Conservation (phyloP, 192 early-diverging fungal species). For the Backusella parvicylindrica region DNA sequence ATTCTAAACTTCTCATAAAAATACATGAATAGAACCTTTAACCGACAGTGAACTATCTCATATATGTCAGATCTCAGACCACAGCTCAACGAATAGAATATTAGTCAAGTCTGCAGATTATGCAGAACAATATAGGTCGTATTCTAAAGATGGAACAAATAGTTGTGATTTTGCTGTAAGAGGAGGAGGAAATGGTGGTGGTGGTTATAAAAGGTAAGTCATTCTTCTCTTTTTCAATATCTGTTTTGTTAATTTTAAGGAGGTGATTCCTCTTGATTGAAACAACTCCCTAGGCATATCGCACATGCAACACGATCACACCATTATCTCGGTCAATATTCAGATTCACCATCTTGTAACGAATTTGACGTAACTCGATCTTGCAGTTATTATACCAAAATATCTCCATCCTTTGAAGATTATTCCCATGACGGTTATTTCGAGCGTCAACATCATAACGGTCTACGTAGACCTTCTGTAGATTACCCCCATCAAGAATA, state of each 20-base stretch:
- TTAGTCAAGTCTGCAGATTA: slow-evolving; percentile 10
- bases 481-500: not conserved
- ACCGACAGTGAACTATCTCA: slow-evolving; percentile 13
- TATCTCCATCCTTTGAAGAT: not conserved
- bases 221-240: not conserved
- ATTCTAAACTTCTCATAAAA: slow-evolving; percentile 2
- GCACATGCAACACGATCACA: slow-evolving; percentile 3
- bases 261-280: not conserved
- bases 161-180: slow-evolving; percentile 10
- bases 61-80: slow-evolving; percentile 20
- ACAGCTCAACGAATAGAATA: slow-evolving; percentile 14
- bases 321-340: not conserved
- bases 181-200: not conserved
- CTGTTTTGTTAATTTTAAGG: not conserved
- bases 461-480: not conserved
- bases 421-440: slow-evolving; percentile 1
- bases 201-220: slow-evolving; percentile 3
- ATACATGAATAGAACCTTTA: slow-evolving; percentile 5
- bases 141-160: slow-evolving; percentile 14
- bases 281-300: slow-evolving; percentile 1
- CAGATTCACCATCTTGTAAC: not conserved
- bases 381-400: not conserved
- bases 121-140: slow-evolving; percentile 6
- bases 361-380: slow-evolving; percentile 2
- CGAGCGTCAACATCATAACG: not conserved